A percentile compares a stretch with the other conserved stretches of the same genome.
Evolutionary conservation across 2,329 filamentous ascomycete species (phyloP).

Genomic region (Trichoderma endophyticum): DNA sequence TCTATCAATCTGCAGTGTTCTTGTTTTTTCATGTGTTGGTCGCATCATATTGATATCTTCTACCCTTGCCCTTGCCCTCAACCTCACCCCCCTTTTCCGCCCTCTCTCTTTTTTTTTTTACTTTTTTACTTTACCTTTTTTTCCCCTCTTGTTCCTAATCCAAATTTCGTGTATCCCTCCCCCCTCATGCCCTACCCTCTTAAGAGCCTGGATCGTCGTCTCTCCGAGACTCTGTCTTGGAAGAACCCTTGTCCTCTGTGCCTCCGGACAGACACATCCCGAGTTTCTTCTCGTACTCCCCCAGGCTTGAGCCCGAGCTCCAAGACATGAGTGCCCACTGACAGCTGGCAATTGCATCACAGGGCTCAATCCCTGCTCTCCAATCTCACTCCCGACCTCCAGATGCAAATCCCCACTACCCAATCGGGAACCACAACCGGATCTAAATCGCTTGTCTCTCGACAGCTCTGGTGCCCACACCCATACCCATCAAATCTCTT

Average conservation of each 20-base stretch:
- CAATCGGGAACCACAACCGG: constrained; percentile 12
- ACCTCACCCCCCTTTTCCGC: background rate
- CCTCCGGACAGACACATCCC: background rate
- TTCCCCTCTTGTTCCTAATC: background rate
- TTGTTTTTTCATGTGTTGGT: background rate
- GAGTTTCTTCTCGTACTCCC: background rate
- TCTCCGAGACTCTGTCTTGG: constrained; percentile 16
- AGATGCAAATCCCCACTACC: background rate
- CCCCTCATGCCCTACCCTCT: background rate
- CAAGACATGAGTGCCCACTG: constrained; percentile 17
- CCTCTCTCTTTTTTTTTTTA: background rate
- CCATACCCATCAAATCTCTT: background rate
- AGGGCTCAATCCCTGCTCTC: constrained; percentile 9
- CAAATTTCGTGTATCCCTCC: background rate
- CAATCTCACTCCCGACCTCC: constrained; percentile 16
- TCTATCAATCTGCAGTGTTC: background rate
- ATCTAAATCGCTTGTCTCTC: constrained; percentile 19
- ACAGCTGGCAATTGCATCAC: constrained; percentile 19
- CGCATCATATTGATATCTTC: background rate
- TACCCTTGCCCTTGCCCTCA: background rate
- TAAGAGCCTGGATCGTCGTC: background rate
- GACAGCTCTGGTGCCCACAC: background rate
- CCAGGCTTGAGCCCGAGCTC: background rate
- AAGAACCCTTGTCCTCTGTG: background rate
- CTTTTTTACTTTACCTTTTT: background rate